Percentiles rank a stretch among this genome's conserved stretches.
These are phyloP conservation scores for Fusarium siculi DNA, from an alignment of 2,329 filamentous ascomycete species.

Conservation along the genomic window DNA sequence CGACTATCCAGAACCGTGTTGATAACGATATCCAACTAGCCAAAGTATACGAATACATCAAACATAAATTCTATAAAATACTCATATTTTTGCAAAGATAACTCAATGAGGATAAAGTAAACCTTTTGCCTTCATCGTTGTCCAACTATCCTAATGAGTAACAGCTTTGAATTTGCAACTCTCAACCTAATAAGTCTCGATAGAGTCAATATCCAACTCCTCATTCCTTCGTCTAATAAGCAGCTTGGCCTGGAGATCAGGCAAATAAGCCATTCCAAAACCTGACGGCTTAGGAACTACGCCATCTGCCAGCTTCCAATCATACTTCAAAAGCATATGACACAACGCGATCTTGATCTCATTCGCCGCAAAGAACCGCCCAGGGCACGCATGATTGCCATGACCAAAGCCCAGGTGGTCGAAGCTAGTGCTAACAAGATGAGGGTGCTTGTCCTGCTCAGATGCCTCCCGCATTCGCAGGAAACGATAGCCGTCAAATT, in stretches of 20 bases:
- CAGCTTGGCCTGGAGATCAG: background rate
- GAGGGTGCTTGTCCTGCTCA: constrained; percentile 42
- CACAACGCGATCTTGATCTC: constrained; percentile 64
- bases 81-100: accelerated
- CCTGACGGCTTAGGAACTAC: background rate
- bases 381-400: constrained; percentile 63
- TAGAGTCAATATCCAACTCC: constrained; percentile 2
- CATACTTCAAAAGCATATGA: constrained; percentile 62
- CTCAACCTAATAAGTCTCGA: background rate
- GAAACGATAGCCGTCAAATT: constrained; percentile 60
- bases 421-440: constrained; percentile 61
- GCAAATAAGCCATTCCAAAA: background rate
- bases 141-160: accelerated
- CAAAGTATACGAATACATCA: background rate
- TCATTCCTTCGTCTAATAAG: background rate
- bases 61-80: accelerated
- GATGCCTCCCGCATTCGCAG: constrained; percentile 52
- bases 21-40: background rate
- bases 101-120: too few relatives aligned
- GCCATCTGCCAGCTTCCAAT: constrained; percentile 41
- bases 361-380: constrained; percentile 64
- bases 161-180: too few relatives aligned
- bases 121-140: background rate
- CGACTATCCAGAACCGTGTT: constrained; percentile 15
- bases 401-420: constrained; percentile 64